Conservation (phyloP, 495 filamentous ascomycete species). For the Tuber magnatum region DNA sequence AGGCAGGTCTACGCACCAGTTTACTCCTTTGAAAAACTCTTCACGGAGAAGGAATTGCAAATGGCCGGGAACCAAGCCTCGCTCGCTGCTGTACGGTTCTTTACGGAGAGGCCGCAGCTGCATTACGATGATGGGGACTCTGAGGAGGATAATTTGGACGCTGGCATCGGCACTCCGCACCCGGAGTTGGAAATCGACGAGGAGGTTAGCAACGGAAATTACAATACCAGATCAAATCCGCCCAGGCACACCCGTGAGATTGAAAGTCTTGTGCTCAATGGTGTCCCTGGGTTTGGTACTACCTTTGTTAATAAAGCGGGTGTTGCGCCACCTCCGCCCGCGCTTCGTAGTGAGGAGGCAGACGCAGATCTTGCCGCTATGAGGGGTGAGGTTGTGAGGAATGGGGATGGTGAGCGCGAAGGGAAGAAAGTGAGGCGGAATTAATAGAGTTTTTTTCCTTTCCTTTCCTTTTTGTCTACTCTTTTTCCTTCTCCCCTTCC, state of each 20-base stretch:
- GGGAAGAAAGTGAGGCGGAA: background rate
- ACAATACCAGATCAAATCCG: constrained; percentile 27
- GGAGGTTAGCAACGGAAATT: background rate
- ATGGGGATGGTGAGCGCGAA: constrained; percentile 3
- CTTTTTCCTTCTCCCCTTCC: background rate
- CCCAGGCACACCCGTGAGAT: constrained; percentile 31
- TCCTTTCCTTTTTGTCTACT: background rate
- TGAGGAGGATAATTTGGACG: constrained; percentile 24
- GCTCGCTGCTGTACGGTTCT: constrained; percentile 46
- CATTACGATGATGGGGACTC: constrained; percentile 34
- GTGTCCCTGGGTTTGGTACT: constrained; percentile 32
- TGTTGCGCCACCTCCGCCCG: constrained; percentile 34
- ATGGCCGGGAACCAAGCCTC: constrained; percentile 66
- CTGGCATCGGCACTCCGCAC: constrained; percentile 12
- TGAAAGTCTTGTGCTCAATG: constrained; percentile 29
- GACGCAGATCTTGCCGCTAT: constrained; percentile 35
- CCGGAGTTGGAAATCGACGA: background rate
- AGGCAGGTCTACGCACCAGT: constrained; percentile 52
- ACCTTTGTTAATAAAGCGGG: constrained; percentile 38
- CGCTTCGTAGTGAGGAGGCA: constrained; percentile 29
- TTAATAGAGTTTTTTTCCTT: background rate
- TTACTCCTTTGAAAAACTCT: constrained; percentile 81
- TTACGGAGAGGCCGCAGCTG: constrained; percentile 32
- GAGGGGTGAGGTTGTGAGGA: constrained; percentile 19
- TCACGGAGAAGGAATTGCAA: constrained; percentile 85